These are phyloP conservation scores for Ceratopteris richardii DNA, from an alignment of 75 land plant genomes.

Conservation along the genomic window DNA sequence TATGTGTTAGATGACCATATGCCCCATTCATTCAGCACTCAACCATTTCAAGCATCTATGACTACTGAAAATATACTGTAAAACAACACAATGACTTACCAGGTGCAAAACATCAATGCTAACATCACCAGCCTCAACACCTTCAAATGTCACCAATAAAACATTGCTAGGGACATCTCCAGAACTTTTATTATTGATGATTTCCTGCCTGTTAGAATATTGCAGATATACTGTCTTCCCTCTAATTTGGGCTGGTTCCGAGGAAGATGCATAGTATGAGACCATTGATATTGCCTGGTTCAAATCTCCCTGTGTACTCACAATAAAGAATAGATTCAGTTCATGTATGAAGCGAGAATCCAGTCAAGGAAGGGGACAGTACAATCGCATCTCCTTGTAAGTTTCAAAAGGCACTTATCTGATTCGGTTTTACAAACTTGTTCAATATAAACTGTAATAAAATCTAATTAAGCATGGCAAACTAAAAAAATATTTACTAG, in stretches of 20 bases:
- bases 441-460: too few species aligned
- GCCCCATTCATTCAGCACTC: not conserved
- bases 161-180: conserved; percentile 92
- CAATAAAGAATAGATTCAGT: too few species aligned
- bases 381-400: too few species aligned
- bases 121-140: conserved; percentile 84
- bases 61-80: not conserved
- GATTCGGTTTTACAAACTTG: too few species aligned
- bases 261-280: conserved; percentile 87
- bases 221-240: conserved; percentile 90
- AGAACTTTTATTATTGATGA: conserved; percentile 72
- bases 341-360: too few species aligned
- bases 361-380: too few species aligned
- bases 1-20: not conserved
- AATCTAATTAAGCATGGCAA: too few species aligned
- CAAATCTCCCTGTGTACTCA: conserved; percentile 77
- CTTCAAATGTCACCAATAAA: conserved; percentile 83
- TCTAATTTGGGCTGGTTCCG: conserved; percentile 87
- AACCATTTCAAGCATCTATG: not conserved
- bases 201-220: conserved; percentile 89
- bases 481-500: too few species aligned
- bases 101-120: conserved; percentile 91
- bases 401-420: too few species aligned
- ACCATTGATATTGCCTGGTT: conserved; percentile 95
- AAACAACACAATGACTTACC: conserved; percentile 42